phyloP scores from a whole-genome alignment of 768 basidiomycete species.

The Harrya chromipes region DNA sequence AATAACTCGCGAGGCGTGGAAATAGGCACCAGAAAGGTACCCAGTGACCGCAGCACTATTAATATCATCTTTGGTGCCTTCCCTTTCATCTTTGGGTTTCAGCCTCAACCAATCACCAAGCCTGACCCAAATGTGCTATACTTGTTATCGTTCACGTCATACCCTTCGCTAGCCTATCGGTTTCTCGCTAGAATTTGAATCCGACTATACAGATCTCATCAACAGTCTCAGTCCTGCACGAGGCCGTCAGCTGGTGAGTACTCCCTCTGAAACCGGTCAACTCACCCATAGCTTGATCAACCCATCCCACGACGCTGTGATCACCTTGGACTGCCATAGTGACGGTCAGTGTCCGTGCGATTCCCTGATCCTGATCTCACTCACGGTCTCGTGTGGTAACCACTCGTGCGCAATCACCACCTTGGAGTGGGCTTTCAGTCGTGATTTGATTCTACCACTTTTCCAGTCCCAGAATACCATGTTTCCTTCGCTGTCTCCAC shows the following conservation, averaged over 20 bases:
- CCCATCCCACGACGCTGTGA: conserved; percentile 98
- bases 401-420: conserved; percentile 98
- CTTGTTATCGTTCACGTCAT: conserved; percentile 5
- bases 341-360: conserved; percentile 9
- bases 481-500: conserved; percentile 93
- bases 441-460: conserved; percentile 91
- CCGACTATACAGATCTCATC: conserved; percentile 5
- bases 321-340: conserved; percentile 78
- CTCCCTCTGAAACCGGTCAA: conserved; percentile 7
- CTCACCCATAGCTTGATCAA: conserved; percentile 96
- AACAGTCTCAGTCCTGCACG: conserved; percentile 30
- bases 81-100: neutral
- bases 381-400: conserved; percentile 94
- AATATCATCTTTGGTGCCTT: neutral
- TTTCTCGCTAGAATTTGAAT: neutral
- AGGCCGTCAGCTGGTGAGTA: conserved; percentile 1
- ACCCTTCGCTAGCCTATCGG: too few relatives aligned
- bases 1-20: conserved; percentile 5
- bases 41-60: neutral
- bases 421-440: conserved; percentile 85
- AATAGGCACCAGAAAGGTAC: neutral
- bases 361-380: conserved; percentile 31
- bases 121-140: neutral
- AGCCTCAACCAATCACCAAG: too few relatives aligned
- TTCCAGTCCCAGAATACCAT: conserved; percentile 99